Evolutionary conservation across 371 early-diverging fungal species (phyloP).

Genomic region (Mucor sp.): DNA sequence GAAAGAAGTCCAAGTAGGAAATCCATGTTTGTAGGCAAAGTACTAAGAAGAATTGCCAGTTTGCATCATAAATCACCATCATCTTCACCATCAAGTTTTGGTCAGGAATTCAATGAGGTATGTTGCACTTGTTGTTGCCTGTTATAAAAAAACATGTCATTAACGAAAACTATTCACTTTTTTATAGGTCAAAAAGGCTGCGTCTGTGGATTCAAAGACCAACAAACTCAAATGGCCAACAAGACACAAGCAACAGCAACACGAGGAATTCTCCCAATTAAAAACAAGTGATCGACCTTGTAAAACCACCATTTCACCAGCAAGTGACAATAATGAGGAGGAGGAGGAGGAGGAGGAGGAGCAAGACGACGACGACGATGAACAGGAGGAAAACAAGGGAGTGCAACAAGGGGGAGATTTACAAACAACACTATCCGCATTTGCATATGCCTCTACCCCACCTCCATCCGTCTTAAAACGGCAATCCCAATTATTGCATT

Average conservation of each 20-base stretch:
- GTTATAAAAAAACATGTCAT: too few species aligned
- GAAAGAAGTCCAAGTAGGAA: slow-evolving; percentile 9
- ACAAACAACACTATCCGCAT: slow-evolving; percentile 15
- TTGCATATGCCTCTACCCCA: slow-evolving; percentile 34
- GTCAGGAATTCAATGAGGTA: slow-evolving; percentile 1
- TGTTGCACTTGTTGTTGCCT: not conserved
- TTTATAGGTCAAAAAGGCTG: slow-evolving; percentile 12
- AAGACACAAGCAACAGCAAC: slow-evolving; percentile 1
- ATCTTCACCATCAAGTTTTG: not conserved
- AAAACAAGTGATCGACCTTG: slow-evolving; percentile 10
- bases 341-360: too few species aligned
- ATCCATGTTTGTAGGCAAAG: slow-evolving; percentile 19
- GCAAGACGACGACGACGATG: not conserved
- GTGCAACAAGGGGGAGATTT: not conserved
- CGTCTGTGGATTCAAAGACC: slow-evolving; percentile 4
- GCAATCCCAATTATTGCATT: not conserved
- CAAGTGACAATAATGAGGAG: not conserved
- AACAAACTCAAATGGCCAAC: not conserved
- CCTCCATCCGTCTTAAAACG: not conserved
- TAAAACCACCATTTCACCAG: not conserved
- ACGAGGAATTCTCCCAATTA: slow-evolving; percentile 10
- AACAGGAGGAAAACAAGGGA: not conserved
- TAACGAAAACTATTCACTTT: too few species aligned
- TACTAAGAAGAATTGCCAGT: slow-evolving; percentile 15
- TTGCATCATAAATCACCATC: slow-evolving; percentile 17